Evolutionary conservation across 2,329 filamentous ascomycete genomes (phyloP).

Genomic region (Fusarium hainanense): DNA sequence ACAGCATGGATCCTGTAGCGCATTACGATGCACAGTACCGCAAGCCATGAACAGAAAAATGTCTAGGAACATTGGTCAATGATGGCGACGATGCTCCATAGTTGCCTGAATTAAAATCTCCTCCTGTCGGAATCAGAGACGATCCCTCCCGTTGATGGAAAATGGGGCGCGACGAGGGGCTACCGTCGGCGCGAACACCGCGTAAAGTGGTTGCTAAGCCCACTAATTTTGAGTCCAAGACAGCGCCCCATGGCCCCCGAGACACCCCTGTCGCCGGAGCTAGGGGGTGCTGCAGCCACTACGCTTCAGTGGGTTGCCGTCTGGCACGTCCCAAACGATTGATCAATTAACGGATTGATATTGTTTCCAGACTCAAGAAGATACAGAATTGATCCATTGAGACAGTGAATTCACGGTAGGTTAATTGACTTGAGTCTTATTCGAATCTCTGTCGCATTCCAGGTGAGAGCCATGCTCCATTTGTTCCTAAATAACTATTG

Average conservation of each 20-base stretch:
- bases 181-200: conserved; percentile 41
- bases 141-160: conserved; percentile 42
- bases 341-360: conserved; percentile 20
- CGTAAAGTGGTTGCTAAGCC: conserved; percentile 46
- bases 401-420: neutral
- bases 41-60: conserved; percentile 20
- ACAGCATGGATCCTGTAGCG: conserved; percentile 22
- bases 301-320: conserved; percentile 31
- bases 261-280: conserved; percentile 34
- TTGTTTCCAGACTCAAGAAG: conserved; percentile 17
- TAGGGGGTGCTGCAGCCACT: conserved; percentile 34
- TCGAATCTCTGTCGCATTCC: conserved; percentile 2
- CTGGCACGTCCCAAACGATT: conserved; percentile 26
- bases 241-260: conserved; percentile 15
- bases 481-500: neutral
- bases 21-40: conserved; percentile 11
- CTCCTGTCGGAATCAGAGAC: conserved; percentile 37
- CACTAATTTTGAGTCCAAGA: conserved; percentile 43
- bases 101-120: conserved; percentile 48
- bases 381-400: conserved; percentile 28
- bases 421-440: neutral
- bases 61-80: conserved; percentile 36
- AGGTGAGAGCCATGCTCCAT: neutral
- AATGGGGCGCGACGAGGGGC: conserved; percentile 47
- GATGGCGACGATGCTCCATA: conserved; percentile 44